Evolutionary conservation across 1,284 basidiomycete genomes (phyloP).

Genomic region (Rhodotorula sp.): DNA sequence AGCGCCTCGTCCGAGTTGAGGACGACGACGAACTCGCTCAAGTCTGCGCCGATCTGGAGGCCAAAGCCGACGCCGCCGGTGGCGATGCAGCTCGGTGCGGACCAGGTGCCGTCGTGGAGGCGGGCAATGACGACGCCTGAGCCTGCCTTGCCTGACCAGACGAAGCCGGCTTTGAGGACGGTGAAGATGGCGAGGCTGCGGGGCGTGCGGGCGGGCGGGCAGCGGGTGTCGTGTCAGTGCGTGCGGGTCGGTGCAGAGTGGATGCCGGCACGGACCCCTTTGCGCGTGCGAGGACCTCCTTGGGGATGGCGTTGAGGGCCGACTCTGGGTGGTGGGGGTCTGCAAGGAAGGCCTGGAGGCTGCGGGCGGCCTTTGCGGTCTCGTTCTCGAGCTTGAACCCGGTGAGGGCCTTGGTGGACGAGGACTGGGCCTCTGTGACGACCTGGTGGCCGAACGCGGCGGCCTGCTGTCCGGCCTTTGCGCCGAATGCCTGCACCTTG

Average conservation of each 20-base stretch:
- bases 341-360: conserved; percentile 85
- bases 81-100: conserved; percentile 95
- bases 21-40: conserved; percentile 66
- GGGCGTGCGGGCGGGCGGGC: background rate
- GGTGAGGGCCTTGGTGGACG: conserved; percentile 73
- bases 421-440: conserved; percentile 66
- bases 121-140: conserved; percentile 93
- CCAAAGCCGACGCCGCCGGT: conserved; percentile 92
- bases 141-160: conserved; percentile 82
- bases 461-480: conserved; percentile 77
- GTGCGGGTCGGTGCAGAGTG: background rate
- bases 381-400: conserved; percentile 66
- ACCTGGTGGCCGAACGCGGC: conserved; percentile 69
- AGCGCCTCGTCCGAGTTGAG: conserved; percentile 97
- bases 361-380: conserved; percentile 81
- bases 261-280: conserved; percentile 62
- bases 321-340: conserved; percentile 85
- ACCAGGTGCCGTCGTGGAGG: conserved; percentile 94
- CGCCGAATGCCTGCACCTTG: conserved; percentile 75
- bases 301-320: conserved; percentile 92
- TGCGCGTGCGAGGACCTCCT: conserved; percentile 84
- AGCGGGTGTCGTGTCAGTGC: background rate
- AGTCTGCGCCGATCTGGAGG: conserved; percentile 79
- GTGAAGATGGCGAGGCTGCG: conserved; percentile 89
- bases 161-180: conserved; percentile 63